Conservation (phyloP, 2,329 filamentous ascomycete genomes). For the Diplocarpon rosae region DNA sequence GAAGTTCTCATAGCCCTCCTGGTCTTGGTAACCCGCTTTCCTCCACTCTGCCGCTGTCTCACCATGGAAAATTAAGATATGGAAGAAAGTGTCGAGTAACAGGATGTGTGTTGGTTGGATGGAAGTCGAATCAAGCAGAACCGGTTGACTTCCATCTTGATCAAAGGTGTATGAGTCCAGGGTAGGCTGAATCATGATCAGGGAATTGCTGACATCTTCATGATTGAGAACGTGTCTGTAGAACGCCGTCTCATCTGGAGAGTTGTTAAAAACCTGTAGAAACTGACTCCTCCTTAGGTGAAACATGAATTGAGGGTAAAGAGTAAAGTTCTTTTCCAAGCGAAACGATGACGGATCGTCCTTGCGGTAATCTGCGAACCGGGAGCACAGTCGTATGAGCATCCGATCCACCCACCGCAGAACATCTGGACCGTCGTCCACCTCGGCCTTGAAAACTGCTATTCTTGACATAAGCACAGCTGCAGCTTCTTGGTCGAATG, state of each 20-base stretch:
- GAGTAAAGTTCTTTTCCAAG: slow-evolving; percentile 95
- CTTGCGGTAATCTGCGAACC: slow-evolving; percentile 96
- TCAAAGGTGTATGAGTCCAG: slow-evolving; percentile 96
- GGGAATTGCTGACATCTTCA: slow-evolving; percentile 90
- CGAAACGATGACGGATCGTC: slow-evolving; percentile 96
- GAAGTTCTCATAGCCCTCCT: slow-evolving; percentile 98
- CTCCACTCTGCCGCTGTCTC: slow-evolving; percentile 97
- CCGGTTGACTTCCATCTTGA: slow-evolving; percentile 82
- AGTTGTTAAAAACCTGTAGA: slow-evolving; percentile 98
- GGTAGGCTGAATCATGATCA: slow-evolving; percentile 98
- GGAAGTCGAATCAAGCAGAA: slow-evolving; percentile 91
- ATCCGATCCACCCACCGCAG: slow-evolving; percentile 97
- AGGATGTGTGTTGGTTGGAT: slow-evolving; percentile 92
- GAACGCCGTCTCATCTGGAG: slow-evolving; percentile 97
- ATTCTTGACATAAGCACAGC: slow-evolving; percentile 99
- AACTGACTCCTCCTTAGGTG: slow-evolving; percentile 95
- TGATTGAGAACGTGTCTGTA: slow-evolving; percentile 95
- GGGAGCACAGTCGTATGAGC: slow-evolving; percentile 91
- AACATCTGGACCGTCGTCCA: slow-evolving; percentile 97
- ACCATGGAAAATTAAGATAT: slow-evolving; percentile 97
- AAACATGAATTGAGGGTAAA: slow-evolving; percentile 99
- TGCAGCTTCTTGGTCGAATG: slow-evolving; percentile 95
- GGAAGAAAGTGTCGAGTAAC: slow-evolving; percentile 96
- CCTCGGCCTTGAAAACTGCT: slow-evolving; percentile 96
- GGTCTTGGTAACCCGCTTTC: slow-evolving; percentile 94